Base-by-base conservation (phyloP, 2,329 filamentous ascomycete species). In the Arthroderma uncinatum region DNA sequence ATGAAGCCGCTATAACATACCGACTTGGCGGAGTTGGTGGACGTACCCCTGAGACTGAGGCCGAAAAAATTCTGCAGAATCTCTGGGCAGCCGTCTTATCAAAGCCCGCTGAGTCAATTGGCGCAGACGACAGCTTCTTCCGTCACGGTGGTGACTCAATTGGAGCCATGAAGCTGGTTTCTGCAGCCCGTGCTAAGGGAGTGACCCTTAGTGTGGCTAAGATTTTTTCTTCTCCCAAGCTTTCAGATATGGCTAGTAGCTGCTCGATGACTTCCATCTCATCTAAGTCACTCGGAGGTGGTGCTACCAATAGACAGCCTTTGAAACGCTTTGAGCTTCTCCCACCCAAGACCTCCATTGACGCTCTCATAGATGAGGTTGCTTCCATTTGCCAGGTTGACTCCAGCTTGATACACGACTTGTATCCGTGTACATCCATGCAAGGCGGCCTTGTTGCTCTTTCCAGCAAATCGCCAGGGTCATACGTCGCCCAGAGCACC, bases 121-220 rank as follows among this genome's bases (percentile, higher is more conserved):
- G 70, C 6, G 68, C 67, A 1, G 71, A 75, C 53, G 74, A 76
- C 50, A 75, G 69, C 53, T 78, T 78, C 63, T 76, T 77, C 60
- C 68, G 70, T 0, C 65, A 76, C 2, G 75, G 75, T 28, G 75
- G 75, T 25, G 75, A 77, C 58, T 77, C 74, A 0, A 72, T 77
- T 59, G 70, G 71, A 19, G 75, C 74, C 3, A 77, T 78, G 73
- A 71, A 70, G 30, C 68, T 77, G 0, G 75, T 76, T 39, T 68
- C 69, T 3, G 70, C 70, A 34, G 70, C 71, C 25, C 68, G 72
- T 5, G 68, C 70, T 3, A 66, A 70, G 28, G 72, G 72, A 3
- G 65, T 76, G 10, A 60, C 67, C 1, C 65, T 77, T 8, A 72
- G 68, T 9, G 73, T 76, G 2, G 68, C 73, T 2, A 71, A 69